These are phyloP conservation scores for Austroboletus olivaceoglutinosus DNA, from an alignment of 1,284 basidiomycete species.

Conservation along the genomic window DNA sequence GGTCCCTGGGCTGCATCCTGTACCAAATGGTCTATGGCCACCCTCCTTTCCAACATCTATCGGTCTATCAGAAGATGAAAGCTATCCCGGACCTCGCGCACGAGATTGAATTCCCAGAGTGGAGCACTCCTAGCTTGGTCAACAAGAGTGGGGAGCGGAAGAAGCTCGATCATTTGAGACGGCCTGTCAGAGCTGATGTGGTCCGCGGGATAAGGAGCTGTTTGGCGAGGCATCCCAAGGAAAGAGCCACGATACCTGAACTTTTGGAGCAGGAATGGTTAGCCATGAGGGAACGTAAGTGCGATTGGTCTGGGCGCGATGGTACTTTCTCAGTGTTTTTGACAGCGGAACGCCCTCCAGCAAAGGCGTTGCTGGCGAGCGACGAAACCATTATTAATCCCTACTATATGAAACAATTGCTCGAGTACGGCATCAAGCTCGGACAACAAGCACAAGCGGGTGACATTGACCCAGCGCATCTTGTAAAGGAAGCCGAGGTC, in stretches of 20 bases:
- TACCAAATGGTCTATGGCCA: slow-evolving; percentile 98
- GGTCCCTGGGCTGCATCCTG: slow-evolving; percentile 96
- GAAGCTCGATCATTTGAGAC: slow-evolving; percentile 60
- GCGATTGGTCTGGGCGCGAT: slow-evolving; percentile 12
- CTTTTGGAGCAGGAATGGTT: slow-evolving; percentile 68
- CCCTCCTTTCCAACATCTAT: slow-evolving; percentile 87
- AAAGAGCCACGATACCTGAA: slow-evolving; percentile 79
- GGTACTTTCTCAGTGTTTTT: slow-evolving; percentile 10
- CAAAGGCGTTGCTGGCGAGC: slow-evolving; percentile 39
- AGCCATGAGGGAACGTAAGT: slow-evolving; percentile 51
- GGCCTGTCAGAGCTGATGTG: slow-evolving; percentile 64
- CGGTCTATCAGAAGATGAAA: slow-evolving; percentile 83
- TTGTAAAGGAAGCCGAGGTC: slow-evolving; percentile 51
- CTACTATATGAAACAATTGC: slow-evolving; percentile 69
- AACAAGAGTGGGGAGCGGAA: slow-evolving; percentile 42
- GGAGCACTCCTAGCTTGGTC: slow-evolving; percentile 40
- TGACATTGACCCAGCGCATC: slow-evolving; percentile 39
- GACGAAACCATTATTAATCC: slow-evolving; percentile 73
- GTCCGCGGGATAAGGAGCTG: slow-evolving; percentile 76
- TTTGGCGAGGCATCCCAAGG: slow-evolving; percentile 69
- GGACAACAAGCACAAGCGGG: slow-evolving; percentile 39
- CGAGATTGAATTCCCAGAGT: slow-evolving; percentile 74
- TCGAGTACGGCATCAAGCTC: slow-evolving; percentile 62
- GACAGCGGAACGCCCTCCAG: slow-evolving; percentile 26
- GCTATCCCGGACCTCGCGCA: slow-evolving; percentile 77